Conservation (phyloP, 208 protist genomes). For the Zelonia costaricensis region DNA sequence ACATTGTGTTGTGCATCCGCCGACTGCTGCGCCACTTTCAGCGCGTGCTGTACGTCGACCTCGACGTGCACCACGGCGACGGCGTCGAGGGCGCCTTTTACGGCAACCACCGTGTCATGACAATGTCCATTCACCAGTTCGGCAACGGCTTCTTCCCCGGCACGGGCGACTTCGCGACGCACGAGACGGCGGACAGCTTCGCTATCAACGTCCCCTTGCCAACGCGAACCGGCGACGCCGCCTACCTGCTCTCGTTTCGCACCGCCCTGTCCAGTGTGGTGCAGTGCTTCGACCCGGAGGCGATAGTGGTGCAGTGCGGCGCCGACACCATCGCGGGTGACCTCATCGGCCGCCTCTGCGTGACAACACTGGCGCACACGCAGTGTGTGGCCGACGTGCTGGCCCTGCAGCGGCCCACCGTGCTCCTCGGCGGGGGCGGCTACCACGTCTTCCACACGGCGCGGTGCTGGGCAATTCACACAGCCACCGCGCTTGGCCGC, state of each 20-base stretch:
- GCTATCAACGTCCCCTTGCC: constrained; percentile 96
- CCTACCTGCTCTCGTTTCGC: constrained; percentile 95
- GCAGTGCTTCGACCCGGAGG: constrained; percentile 96
- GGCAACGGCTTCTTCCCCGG: constrained; percentile 98
- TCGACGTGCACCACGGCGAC: constrained; percentile 99
- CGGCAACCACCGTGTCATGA: constrained; percentile 99
- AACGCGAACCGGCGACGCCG: constrained; percentile 94
- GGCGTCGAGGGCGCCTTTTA: constrained; percentile 99
- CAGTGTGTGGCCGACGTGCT: constrained; percentile 96
- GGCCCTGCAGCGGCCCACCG: constrained; percentile 89
- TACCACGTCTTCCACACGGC: constrained; percentile 99
- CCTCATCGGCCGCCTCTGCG: constrained; percentile 96
- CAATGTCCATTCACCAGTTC: constrained; percentile 99
- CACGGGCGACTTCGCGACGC: constrained; percentile 83
- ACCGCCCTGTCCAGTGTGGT: constrained; percentile 94
- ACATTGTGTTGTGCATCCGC: constrained; percentile 99
- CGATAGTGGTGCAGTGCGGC: constrained; percentile 98
- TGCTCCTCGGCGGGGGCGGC: constrained; percentile 98
- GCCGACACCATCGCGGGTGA: constrained; percentile 98
- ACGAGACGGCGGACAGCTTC: constrained; percentile 52
- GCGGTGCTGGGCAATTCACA: constrained; percentile 99
- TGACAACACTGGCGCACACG: constrained; percentile 93
- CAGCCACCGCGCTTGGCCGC: constrained; percentile 78
- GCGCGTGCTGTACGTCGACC: constrained; percentile 99
- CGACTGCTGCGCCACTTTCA: constrained; percentile 97